Evolutionary conservation across 768 basidiomycete species (phyloP).

Genomic region (Lactarius hengduanensis): DNA sequence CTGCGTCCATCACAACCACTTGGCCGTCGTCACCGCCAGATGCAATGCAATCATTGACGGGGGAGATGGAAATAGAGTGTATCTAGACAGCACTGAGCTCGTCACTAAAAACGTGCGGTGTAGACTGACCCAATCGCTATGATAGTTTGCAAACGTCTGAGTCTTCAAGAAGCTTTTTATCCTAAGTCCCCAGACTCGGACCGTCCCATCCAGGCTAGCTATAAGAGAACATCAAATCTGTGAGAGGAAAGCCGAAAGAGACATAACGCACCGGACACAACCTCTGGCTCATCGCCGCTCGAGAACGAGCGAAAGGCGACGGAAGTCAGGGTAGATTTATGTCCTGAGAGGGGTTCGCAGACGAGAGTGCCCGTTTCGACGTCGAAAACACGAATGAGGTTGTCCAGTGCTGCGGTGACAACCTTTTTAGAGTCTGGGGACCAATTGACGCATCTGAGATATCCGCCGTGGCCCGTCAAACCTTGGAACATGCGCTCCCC

Average conservation of each 20-base stretch:
- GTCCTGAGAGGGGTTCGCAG: constrained; percentile 10
- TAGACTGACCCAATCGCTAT: constrained; percentile 15
- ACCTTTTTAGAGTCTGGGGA: constrained; percentile 17
- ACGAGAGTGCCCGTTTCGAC: constrained; percentile 17
- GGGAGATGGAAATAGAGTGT: constrained; percentile 6
- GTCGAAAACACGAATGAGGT: constrained; percentile 19
- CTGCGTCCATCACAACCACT: constrained; percentile 4
- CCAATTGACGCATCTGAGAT: constrained; percentile 16
- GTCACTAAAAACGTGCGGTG: not conserved
- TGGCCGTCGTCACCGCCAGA: constrained; percentile 17
- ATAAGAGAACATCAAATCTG: not conserved
- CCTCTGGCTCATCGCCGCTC: not conserved
- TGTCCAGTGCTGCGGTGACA: constrained; percentile 11
- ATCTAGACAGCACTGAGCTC: constrained; percentile 1
- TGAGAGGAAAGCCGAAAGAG: not conserved
- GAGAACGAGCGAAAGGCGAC: constrained; percentile 6
- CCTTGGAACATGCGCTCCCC: constrained; percentile 42
- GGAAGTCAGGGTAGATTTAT: not conserved
- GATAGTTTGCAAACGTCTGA: not conserved
- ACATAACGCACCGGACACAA: not conserved
- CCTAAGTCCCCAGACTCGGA: constrained; percentile 10
- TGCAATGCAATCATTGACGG: constrained; percentile 1
- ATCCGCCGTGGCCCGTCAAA: constrained; percentile 5
- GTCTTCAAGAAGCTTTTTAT: constrained; percentile 1
- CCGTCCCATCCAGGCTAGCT: constrained; percentile 19